Percentiles rank a stretch among this genome's conserved stretches.
phyloP scores from a whole-genome alignment of 371 early-diverging fungal species.

The Mortierella sp. region DNA sequence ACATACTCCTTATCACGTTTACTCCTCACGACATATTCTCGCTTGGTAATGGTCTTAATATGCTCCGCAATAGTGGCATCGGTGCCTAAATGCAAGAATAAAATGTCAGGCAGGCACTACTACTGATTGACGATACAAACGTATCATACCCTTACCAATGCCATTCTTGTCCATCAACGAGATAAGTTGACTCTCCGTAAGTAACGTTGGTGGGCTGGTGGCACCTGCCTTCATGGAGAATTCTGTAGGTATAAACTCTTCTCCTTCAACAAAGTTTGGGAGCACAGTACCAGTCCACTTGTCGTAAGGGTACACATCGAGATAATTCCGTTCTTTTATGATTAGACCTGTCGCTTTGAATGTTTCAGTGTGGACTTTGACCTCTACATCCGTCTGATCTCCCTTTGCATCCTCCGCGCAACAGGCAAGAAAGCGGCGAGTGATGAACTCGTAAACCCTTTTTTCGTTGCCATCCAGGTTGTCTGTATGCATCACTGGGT shows the following conservation, averaged over 20 bases:
- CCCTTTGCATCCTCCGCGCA: slow-evolving; percentile 97
- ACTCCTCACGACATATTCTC: slow-evolving; percentile 90
- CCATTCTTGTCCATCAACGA: slow-evolving; percentile 97
- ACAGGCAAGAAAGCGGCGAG: slow-evolving; percentile 94
- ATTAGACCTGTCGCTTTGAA: slow-evolving; percentile 86
- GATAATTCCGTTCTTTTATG: slow-evolving; percentile 89
- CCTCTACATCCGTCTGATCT: slow-evolving; percentile 82
- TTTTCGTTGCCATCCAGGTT: slow-evolving; percentile 80
- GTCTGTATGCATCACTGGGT: slow-evolving; percentile 86
- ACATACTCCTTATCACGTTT: slow-evolving; percentile 59
- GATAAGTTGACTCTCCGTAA: slow-evolving; percentile 97
- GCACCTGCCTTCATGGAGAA: slow-evolving; percentile 76
- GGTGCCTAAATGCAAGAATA: slow-evolving; percentile 75
- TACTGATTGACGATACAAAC: neutral
- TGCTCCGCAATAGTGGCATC: slow-evolving; percentile 99
- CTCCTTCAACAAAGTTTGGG: slow-evolving; percentile 81
- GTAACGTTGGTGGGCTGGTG: slow-evolving; percentile 86
- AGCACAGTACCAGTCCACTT: slow-evolving; percentile 85
- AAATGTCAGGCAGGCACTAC: neutral
- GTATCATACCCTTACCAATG: slow-evolving; percentile 76
- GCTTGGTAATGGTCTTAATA: slow-evolving; percentile 95
- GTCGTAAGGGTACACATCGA: slow-evolving; percentile 97
- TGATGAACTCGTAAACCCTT: slow-evolving; percentile 93
- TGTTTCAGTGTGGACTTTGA: slow-evolving; percentile 75
- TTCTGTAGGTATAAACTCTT: slow-evolving; percentile 78